phyloP scores from a whole-genome alignment of 371 early-diverging fungal genomes.

The Parasitella parasitica region DNA sequence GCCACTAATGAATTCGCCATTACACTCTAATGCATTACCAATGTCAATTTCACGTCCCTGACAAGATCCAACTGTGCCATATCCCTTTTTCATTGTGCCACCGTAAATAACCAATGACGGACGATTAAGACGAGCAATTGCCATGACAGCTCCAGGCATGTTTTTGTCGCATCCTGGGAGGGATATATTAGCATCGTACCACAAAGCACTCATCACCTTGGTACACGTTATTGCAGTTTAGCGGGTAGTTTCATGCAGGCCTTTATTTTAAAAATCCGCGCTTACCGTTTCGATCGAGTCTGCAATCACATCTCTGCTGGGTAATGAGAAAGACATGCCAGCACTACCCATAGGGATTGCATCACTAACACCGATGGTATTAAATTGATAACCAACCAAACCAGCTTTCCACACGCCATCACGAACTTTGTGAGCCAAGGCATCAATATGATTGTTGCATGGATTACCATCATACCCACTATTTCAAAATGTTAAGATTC shows the following conservation, averaged over 20 bases:
- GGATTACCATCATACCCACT: constrained; percentile 67
- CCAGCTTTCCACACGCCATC: constrained; percentile 86
- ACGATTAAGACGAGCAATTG: constrained; percentile 93
- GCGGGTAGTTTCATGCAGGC: not conserved
- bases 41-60: constrained; percentile 76
- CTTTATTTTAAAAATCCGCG: constrained; percentile 1
- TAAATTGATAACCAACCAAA: constrained; percentile 90
- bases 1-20: constrained; percentile 88
- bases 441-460: constrained; percentile 96
- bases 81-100: constrained; percentile 82
- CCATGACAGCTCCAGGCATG: constrained; percentile 97
- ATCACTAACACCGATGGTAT: constrained; percentile 94
- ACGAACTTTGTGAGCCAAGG: constrained; percentile 83
- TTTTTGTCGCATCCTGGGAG: constrained; percentile 91
- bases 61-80: constrained; percentile 54
- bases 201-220: constrained; percentile 33
- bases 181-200: constrained; percentile 40
- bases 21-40: constrained; percentile 91
- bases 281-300: constrained; percentile 94
- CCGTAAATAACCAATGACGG: constrained; percentile 95
- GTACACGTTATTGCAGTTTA: not conserved
- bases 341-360: constrained; percentile 93
- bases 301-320: constrained; percentile 94
- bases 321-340: constrained; percentile 94
- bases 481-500: not conserved